phyloP scores from a whole-genome alignment of 768 basidiomycete species.

The Pleurotus platypus region DNA sequence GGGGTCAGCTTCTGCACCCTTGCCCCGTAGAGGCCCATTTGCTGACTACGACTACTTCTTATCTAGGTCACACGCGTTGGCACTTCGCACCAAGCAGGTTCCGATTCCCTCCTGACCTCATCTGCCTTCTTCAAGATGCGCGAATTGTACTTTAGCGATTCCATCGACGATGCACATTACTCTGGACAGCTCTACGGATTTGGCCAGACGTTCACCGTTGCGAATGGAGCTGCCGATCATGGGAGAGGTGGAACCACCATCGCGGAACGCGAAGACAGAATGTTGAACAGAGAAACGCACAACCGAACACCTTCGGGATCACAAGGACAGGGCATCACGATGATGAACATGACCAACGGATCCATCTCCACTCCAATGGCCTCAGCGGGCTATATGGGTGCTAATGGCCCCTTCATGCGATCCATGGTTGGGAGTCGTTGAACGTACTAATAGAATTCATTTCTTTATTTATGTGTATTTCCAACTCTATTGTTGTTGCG shows the following conservation, averaged over 20 bases:
- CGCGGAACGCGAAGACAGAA: constrained; percentile 75
- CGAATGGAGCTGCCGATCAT: constrained; percentile 64
- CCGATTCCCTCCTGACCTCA: constrained; percentile 92
- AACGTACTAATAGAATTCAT: neutral
- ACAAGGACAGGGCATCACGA: constrained; percentile 29
- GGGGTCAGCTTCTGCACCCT: constrained; percentile 54
- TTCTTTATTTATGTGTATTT: neutral
- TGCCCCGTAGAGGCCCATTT: neutral
- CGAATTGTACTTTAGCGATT: constrained; percentile 85
- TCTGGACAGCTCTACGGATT: constrained; percentile 83
- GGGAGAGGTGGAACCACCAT: constrained; percentile 75
- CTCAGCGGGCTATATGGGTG: constrained; percentile 52
- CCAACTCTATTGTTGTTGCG: no score
- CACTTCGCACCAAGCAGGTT: constrained; percentile 81
- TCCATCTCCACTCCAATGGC: constrained; percentile 42
- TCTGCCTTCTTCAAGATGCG: constrained; percentile 97
- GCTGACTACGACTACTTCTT: neutral
- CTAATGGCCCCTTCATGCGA: constrained; percentile 64
- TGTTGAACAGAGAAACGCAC: constrained; percentile 44
- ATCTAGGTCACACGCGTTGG: constrained; percentile 83
- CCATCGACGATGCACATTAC: constrained; percentile 80
- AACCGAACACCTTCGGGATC: constrained; percentile 54
- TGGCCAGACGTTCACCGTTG: constrained; percentile 69
- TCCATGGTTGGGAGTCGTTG: constrained; percentile 52
- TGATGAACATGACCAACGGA: constrained; percentile 35